Evolutionary conservation across 208 protist species (phyloP), one percentile per base, ranked within the genome.

Genomic region (Plasmodiophora brassicae): DNA sequence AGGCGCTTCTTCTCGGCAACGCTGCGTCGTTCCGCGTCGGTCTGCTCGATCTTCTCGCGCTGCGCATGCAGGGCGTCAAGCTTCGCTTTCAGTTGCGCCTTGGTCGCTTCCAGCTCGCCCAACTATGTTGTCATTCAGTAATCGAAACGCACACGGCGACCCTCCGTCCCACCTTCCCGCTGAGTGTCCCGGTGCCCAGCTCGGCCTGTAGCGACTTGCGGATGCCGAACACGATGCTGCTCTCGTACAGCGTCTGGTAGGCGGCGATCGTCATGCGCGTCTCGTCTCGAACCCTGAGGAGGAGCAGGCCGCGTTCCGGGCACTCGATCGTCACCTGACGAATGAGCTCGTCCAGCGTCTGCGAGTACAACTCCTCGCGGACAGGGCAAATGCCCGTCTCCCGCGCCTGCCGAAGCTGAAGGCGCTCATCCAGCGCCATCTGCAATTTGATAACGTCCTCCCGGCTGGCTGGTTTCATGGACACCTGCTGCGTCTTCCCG

Each of bases 171-270:
- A 98, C 89, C 14, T 94, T 91, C n/a, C 93, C 93, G 36, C 98
- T 95, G 10, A 94, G 95, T 1, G 93, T 91, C 93, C 97, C 95
- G 89, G 98, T 94, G 88, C 94, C 95, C 91, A 98, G 95, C 92
- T 99, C 97, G 0, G 96, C 95, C 88, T 98, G 96, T 0, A 99
- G 94, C 32, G 98, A 96, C 91, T 99, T 99, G 88, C 98, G 94
- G 92, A 97, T 92, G 43, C 97, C 95, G 94, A 98, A 95, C 46
- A 95, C 92, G 32, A 97, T 90, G 54, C 88, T 91, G 39, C 91
- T 94, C 71, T 97, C 94, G 85, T 97, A 97, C 35, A 97, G 86
- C 41, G 91, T 95, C 20, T 90, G 28, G 86, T 97, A 97, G 25
- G 94, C 95, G 0, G 90, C 88, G n/a, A 96, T 93, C 20, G 95